Base-by-base conservation (phyloP, 2,329 filamentous ascomycete species). In the Ramularia collo-cygni region DNA sequence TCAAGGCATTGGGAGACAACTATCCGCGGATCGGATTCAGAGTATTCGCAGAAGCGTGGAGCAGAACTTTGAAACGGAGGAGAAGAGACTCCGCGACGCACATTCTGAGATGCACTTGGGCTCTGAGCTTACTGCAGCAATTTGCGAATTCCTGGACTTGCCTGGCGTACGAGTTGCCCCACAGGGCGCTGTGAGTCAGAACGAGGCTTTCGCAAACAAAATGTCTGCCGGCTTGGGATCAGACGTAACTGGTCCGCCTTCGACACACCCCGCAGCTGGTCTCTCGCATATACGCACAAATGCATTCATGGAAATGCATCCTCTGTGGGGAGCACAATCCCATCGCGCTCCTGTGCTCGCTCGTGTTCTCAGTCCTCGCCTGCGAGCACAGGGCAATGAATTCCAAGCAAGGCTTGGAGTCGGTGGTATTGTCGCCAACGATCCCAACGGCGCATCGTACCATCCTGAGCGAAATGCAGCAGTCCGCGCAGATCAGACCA, bases 181-280 rank as follows among this genome's bases (percentile, higher is more conserved):
- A 26, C 13, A 36, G 16, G 12, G 10, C 13, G 17, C 10, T 28
- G 15, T 41, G 40, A 5, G 41, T 37, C 18, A 34, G 37, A 7
- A 41, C 42, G 2, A 8, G n/a, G 12, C 35, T 35, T 14, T 30
- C 46, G 24, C 37, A 40, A 37, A 53, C 59, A 21, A 58, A 58
- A 18, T 49, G 8, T 39, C 30, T n/a, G 30, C 37, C 8, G 33
- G 37, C 26, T 27, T 52, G 13, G 42, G 32, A 8, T 38, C 39
- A n/a, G 35, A 37, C 13, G 17, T n/a, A 7, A 15, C n/a, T 18
- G 73, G 72, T 2, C 75, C 75, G 14, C 75, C 76, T 1, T 72
- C 71, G 42, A 82, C 79, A 6, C 79, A 83, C 59, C 79, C 79
- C 2, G 79, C 75, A 3, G 79, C 75, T 4, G 79, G 79, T 47